Percentiles rank a stretch among this genome's conserved stretches.
phyloP scores from a whole-genome alignment of 108 stramenopile genomes.

The Skeletonema costatum region DNA sequence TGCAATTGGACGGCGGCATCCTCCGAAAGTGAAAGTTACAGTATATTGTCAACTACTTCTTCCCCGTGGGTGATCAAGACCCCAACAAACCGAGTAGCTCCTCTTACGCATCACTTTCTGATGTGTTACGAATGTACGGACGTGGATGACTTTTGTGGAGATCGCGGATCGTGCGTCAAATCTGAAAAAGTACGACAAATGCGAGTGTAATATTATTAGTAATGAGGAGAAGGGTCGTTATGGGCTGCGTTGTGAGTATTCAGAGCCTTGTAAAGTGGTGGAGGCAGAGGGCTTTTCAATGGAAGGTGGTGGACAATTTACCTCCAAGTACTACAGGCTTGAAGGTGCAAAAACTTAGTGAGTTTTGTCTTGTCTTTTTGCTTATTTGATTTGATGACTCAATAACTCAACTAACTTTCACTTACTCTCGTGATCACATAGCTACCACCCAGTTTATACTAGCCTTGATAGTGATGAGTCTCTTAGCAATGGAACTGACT shows the following conservation, averaged over 20 bases:
- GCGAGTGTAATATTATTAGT: too few relatives aligned
- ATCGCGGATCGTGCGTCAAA: not conserved
- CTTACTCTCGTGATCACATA: too few relatives aligned
- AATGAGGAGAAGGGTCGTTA: too few relatives aligned
- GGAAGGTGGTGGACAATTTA: not conserved
- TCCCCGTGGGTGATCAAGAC: not conserved
- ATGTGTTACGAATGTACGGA: not conserved
- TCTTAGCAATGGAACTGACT: too few relatives aligned
- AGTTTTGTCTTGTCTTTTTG: too few relatives aligned
- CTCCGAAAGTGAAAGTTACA: not conserved
- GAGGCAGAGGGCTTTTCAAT: not conserved
- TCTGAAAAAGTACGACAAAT: too few relatives aligned
- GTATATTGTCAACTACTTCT: not conserved
- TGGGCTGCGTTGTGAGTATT: not conserved
- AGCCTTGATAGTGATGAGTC: not conserved
- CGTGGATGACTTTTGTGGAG: not conserved
- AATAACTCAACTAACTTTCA: too few relatives aligned
- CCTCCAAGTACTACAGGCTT: not conserved
- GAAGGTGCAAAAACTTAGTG: not conserved
- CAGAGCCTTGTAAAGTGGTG: not conserved
- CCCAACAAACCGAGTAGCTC: not conserved
- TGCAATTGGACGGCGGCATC: not conserved
- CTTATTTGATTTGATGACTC: too few relatives aligned
- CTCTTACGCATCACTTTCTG: not conserved
- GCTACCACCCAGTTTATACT: not conserved